Base-by-base conservation (phyloP, 1,284 basidiomycete species). In the Sporisorium graminicola region DNA sequence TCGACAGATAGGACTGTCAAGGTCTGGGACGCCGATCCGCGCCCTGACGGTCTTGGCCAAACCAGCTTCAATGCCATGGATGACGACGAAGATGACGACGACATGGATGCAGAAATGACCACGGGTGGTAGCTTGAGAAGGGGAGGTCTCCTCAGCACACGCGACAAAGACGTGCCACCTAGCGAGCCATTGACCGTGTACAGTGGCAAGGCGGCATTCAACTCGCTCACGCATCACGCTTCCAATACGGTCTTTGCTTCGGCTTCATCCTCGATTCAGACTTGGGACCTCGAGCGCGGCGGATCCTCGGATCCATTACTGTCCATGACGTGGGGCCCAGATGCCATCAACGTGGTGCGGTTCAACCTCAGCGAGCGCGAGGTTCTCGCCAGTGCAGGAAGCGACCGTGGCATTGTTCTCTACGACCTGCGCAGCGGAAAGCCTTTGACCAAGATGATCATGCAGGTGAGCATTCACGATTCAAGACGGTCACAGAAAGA, bases 371-470 rank as follows among this genome's bases (percentile, higher is more conserved):
- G 92, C 72, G 97, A 99, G 87, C 90, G 93, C 18, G 95, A 94
- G 47, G 92, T 99, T 1, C 89, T 99, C 10, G 96, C 95, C 2
- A 93, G 93, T 83, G 91, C 96, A 57, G 96, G 96, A 20, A 93
- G 92, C 49, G 96, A 99, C 86, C 90, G 97, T 56, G 95, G 95
- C 27, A 94, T 99, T 86, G 95, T 94, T 2, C 88, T 99, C 26
- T 99, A 99, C 86, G 96, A 99, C 83, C 92, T 98, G 72, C 90
- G 97, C 27, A 97, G 94, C 13, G 94, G 94, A 50, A 97, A 97
- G 86, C 94, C 97, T 1, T 92, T 98, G 84, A 90, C 94, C 43
- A 89, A 94, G 64, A 89, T 97, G 26, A 89, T 96, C 67, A 96
- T 98, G 93, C 91, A 40, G 37, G 37, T 40, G 8, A 40, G 37